Evolutionary conservation across 164 flowering plant genomes (phyloP).

Genomic region (Annona squamosa): DNA sequence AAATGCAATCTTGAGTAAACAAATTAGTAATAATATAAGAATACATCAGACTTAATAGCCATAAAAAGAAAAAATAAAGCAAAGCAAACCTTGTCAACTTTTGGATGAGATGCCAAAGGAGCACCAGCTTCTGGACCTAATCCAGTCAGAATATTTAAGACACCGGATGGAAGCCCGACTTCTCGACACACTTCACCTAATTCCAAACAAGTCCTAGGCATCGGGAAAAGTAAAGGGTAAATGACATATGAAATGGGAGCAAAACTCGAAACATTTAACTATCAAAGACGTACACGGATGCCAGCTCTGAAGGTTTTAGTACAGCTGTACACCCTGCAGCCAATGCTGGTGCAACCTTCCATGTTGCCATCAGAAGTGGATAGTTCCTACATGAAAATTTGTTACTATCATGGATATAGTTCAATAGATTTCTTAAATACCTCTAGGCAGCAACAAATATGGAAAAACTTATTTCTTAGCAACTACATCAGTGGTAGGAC

Average conservation of each 20-base stretch:
- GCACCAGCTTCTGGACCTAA: slow-evolving; percentile 95
- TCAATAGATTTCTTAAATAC: neutral
- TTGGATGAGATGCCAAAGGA: slow-evolving; percentile 89
- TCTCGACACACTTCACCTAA: slow-evolving; percentile 79
- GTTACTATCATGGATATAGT: neutral
- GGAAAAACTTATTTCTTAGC: neutral
- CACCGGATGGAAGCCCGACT: slow-evolving; percentile 93
- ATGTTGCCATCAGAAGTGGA: slow-evolving; percentile 87
- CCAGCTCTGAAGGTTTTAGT: slow-evolving; percentile 89
- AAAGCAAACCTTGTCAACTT: slow-evolving; percentile 76
- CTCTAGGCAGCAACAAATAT: neutral
- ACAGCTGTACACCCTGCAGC: slow-evolving; percentile 98
- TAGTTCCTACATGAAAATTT: slow-evolving; percentile 56
- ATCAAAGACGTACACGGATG: slow-evolving; percentile 59
- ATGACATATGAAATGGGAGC: neutral
- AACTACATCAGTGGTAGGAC: neutral
- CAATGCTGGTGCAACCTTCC: slow-evolving; percentile 98
- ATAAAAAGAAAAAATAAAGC: slow-evolving; percentile 5
- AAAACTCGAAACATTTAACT: neutral
- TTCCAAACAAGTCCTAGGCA: slow-evolving; percentile 90
- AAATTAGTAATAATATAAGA: neutral
- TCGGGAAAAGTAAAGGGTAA: slow-evolving; percentile 3
- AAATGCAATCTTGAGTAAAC: slow-evolving; percentile 61
- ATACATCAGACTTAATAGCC: neutral
- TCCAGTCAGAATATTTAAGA: slow-evolving; percentile 83